Conservation (phyloP, 352 stramenopile species). For the Phytophthora aleatoria region DNA sequence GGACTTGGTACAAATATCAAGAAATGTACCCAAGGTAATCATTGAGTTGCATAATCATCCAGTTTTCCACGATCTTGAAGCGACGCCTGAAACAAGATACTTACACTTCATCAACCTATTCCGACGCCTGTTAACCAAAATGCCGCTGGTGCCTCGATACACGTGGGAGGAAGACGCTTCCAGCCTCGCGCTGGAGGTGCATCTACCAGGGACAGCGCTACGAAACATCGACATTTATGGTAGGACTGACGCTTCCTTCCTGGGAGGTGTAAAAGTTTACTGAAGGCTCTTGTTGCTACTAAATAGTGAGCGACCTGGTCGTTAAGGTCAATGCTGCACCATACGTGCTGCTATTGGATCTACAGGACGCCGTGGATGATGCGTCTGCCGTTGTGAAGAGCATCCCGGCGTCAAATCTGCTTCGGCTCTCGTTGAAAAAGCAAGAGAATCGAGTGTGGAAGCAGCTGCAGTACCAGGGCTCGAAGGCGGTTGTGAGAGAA, state of each 20-base stretch:
- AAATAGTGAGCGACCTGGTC: conserved; percentile 72
- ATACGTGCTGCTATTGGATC: conserved; percentile 79
- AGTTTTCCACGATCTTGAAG: conserved; percentile 28
- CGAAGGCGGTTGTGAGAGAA: conserved; percentile 44
- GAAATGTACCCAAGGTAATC: neutral
- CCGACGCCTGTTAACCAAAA: conserved; percentile 19
- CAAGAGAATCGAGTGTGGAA: conserved; percentile 43
- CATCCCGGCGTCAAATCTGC: conserved; percentile 37
- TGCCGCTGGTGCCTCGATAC: conserved; percentile 72
- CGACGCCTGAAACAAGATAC: conserved; percentile 24
- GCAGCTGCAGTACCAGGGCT: conserved; percentile 41
- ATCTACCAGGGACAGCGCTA: conserved; percentile 51
- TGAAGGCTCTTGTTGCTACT: conserved; percentile 3
- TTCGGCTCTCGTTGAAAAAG: conserved; percentile 63
- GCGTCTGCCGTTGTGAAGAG: conserved; percentile 52
- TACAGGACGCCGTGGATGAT: conserved; percentile 64
- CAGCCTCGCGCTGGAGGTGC: conserved; percentile 55
- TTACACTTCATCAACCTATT: neutral
- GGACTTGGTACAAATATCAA: no score
- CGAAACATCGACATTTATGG: conserved; percentile 73
- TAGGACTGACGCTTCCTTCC: conserved; percentile 15
- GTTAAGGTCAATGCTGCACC: conserved; percentile 81
- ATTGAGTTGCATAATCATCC: conserved; percentile 1
- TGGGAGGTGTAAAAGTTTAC: neutral
- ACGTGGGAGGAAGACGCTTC: conserved; percentile 65